phyloP scores from a whole-genome alignment of 2,329 filamentous ascomycete genomes.

The Pseudofabraea citricarpa region DNA sequence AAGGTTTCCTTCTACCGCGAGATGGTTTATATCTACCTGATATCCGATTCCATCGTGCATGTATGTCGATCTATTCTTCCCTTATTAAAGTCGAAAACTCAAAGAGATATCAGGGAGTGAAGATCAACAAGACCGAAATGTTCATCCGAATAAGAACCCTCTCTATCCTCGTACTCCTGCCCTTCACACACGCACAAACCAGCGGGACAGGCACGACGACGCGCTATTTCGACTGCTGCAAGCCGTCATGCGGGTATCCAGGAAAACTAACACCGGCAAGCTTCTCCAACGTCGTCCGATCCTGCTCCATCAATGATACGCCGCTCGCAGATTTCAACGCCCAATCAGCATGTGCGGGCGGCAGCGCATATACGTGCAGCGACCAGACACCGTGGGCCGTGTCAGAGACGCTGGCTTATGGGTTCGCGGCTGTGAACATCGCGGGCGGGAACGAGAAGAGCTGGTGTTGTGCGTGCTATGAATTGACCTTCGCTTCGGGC shows the following conservation, averaged over 20 bases:
- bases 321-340: slow-evolving; percentile 44
- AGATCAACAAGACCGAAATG: no score
- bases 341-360: slow-evolving; percentile 50
- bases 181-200: slow-evolving; percentile 10
- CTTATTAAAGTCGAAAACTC: no score
- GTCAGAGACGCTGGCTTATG: slow-evolving; percentile 53
- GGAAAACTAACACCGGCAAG: slow-evolving; percentile 47
- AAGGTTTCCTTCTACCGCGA: no score
- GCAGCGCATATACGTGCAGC: slow-evolving; percentile 54
- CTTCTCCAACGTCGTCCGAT: slow-evolving; percentile 38
- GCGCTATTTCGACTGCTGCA: slow-evolving; percentile 64
- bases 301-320: slow-evolving; percentile 50
- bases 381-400: slow-evolving; percentile 59
- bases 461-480: slow-evolving; percentile 65
- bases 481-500: slow-evolving; percentile 41
- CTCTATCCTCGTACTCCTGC: no score
- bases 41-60: no score
- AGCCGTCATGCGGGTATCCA: slow-evolving; percentile 58
- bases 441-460: slow-evolving; percentile 47
- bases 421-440: slow-evolving; percentile 58
- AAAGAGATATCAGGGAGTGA: no score
- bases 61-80: no score
- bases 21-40: no score
- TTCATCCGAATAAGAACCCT: no score
- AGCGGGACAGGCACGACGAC: slow-evolving; percentile 27